These are phyloP conservation scores for Neocatenulostroma microsporum DNA, from an alignment of 2,329 filamentous ascomycete species.

Conservation along the genomic window DNA sequence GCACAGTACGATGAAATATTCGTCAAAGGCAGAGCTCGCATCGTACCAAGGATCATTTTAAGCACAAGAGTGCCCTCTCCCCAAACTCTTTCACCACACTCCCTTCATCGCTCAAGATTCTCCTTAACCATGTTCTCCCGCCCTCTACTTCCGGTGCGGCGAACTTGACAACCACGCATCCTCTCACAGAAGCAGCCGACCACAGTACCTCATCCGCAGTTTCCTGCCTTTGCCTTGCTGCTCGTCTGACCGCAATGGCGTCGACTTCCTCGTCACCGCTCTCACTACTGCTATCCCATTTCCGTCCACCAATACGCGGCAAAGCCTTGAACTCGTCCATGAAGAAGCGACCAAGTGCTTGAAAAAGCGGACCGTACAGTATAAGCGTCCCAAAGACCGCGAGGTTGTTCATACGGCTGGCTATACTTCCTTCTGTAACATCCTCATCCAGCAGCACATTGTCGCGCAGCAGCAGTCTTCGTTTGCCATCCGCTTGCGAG, in stretches of 20 bases:
- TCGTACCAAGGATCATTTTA: constrained; percentile 39
- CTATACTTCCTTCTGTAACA: constrained; percentile 20
- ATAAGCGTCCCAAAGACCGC: constrained; percentile 80
- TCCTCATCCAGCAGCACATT: constrained; percentile 59
- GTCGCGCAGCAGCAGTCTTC: constrained; percentile 71
- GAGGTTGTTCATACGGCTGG: constrained; percentile 61
- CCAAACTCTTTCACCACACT: constrained; percentile 67
- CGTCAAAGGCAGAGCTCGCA: too few relatives aligned
- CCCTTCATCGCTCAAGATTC: constrained; percentile 66
- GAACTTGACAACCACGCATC: constrained; percentile 87
- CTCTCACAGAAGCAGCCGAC: constrained; percentile 72
- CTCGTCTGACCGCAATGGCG: constrained; percentile 27
- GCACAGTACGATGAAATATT: too few relatives aligned
- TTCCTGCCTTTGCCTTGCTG: constrained; percentile 49
- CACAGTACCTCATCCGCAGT: constrained; percentile 58
- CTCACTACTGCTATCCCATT: constrained; percentile 51
- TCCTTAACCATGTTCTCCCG: constrained; percentile 69
- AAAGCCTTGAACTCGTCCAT: constrained; percentile 67
- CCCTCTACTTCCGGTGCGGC: constrained; percentile 74
- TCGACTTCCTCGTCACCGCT: constrained; percentile 33
- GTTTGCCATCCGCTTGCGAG: constrained; percentile 30
- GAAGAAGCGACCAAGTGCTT: constrained; percentile 63
- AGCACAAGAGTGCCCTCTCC: constrained; percentile 69
- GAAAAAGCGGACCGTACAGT: constrained; percentile 64
- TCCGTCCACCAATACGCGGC: constrained; percentile 73